phyloP scores from a whole-genome alignment of 805 yeast genomes.

The Candida nonsorbophila region DNA sequence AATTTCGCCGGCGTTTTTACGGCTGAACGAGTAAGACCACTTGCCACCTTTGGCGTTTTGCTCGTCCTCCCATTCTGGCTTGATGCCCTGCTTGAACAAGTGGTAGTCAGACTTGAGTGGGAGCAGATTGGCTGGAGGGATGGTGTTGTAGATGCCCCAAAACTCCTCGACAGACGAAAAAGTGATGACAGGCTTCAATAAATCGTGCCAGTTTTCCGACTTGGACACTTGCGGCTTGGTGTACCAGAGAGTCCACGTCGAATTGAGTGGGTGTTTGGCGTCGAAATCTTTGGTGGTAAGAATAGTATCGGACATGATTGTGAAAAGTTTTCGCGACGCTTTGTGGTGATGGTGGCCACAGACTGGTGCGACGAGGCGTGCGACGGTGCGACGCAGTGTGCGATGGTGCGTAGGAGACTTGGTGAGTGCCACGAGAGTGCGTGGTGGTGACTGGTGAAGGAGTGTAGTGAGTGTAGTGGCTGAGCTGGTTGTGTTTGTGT shows the following conservation, averaged over 20 bases:
- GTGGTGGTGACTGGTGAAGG: no score
- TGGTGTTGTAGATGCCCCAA: constrained; percentile 95
- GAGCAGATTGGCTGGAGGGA: constrained; percentile 86
- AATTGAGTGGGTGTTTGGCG: constrained; percentile 83
- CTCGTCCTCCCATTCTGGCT: constrained; percentile 98
- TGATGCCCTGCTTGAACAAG: constrained; percentile 86
- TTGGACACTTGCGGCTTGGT: constrained; percentile 83
- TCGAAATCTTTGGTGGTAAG: constrained; percentile 58
- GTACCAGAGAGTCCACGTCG: constrained; percentile 96
- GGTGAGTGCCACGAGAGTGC: no score
- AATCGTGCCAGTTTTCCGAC: constrained; percentile 85
- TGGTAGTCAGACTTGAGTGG: constrained; percentile 94
- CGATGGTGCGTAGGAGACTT: no score
- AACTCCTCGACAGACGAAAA: constrained; percentile 96
- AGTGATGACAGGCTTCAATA: constrained; percentile 87
- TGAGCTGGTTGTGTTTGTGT: no score
- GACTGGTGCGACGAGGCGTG: no score
- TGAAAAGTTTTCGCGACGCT: no score
- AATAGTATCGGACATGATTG: no score
- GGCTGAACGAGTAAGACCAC: constrained; percentile 70
- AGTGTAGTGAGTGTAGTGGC: no score
- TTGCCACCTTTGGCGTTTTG: constrained; percentile 88
- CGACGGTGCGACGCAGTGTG: no score
- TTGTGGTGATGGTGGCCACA: no score
- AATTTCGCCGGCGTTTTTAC: constrained; percentile 57